Percentiles rank a stretch among this genome's conserved stretches.
Conservation (phyloP, 306 rosid genomes). For the Benincasa hispida region DNA sequence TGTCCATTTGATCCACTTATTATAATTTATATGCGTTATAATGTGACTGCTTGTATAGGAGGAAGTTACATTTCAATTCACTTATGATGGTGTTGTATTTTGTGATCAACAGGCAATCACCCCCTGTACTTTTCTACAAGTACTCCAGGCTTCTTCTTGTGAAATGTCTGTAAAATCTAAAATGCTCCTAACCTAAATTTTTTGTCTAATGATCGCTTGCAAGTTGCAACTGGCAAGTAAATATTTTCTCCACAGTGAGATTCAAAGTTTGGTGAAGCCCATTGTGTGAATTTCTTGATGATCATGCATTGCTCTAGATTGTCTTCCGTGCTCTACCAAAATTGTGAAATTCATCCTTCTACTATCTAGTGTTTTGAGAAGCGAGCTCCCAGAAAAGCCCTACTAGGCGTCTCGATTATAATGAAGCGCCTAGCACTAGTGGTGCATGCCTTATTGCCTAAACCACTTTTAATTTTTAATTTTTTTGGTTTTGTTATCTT, state of each 20-base stretch:
- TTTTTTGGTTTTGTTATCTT: too few species aligned
- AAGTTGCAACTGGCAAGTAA: too few species aligned
- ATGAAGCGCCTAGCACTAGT: not conserved
- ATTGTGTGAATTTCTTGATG: not conserved
- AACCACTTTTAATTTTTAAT: not conserved
- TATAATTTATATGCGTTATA: not conserved
- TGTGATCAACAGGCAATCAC: not conserved
- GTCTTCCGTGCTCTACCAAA: not conserved
- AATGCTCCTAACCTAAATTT: not conserved
- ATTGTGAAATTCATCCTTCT: not conserved
- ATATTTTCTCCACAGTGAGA: not conserved
- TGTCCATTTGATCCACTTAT: not conserved
- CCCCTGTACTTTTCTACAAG: not conserved
- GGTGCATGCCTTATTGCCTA: not conserved
- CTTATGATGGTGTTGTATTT: not conserved
- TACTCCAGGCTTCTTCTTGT: not conserved
- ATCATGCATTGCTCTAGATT: not conserved
- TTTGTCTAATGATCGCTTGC: not conserved
- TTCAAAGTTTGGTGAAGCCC: not conserved
- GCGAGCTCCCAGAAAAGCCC: not conserved
- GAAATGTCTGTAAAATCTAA: not conserved
- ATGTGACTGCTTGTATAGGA: not conserved
- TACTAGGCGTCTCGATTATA: not conserved
- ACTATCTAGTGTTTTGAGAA: too few species aligned
- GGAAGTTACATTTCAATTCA: not conserved